A percentile compares a stretch with the other conserved stretches of the same genome.
Evolutionary conservation across 75 land plant species (phyloP).

Genomic region (Ceratopteris richardii): DNA sequence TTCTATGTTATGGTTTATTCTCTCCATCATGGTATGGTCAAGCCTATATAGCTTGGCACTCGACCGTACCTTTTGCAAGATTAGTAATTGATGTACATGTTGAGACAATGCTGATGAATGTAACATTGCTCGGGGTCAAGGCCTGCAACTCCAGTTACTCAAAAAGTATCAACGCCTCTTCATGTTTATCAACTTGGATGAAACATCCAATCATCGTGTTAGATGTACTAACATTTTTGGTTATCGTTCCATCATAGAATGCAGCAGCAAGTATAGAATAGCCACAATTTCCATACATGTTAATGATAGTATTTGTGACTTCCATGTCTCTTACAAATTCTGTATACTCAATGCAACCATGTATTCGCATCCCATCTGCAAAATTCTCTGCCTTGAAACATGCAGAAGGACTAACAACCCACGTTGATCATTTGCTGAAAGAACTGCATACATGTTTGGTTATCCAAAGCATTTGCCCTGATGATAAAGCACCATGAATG

Average conservation of each 20-base stretch:
- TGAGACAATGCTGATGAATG: no score
- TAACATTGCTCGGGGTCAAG: constrained; percentile 5
- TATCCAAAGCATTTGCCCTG: neutral
- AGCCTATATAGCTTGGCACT: no score
- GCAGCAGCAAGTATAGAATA: neutral
- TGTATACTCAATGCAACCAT: constrained; percentile 16
- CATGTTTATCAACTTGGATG: neutral
- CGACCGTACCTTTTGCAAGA: no score
- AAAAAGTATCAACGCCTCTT: neutral
- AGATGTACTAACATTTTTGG: neutral
- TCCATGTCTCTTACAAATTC: constrained; percentile 21
- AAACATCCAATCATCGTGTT: neutral
- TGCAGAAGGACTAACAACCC: constrained; percentile 20
- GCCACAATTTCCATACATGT: constrained; percentile 1
- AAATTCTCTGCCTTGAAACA: constrained; percentile 19
- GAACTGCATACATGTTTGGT: constrained; percentile 9
- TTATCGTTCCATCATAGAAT: neutral
- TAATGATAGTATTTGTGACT: constrained; percentile 32
- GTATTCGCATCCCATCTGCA: constrained; percentile 13
- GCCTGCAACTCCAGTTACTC: neutral
- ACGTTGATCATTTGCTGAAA: constrained; percentile 10
- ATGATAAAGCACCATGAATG: neutral
- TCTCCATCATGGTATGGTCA: no score
- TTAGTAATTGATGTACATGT: no score
- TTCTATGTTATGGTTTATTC: no score